Evolutionary conservation across 768 basidiomycete genomes (phyloP), one percentile per base, ranked within the genome.

Genomic region (Roridomyces roridus): DNA sequence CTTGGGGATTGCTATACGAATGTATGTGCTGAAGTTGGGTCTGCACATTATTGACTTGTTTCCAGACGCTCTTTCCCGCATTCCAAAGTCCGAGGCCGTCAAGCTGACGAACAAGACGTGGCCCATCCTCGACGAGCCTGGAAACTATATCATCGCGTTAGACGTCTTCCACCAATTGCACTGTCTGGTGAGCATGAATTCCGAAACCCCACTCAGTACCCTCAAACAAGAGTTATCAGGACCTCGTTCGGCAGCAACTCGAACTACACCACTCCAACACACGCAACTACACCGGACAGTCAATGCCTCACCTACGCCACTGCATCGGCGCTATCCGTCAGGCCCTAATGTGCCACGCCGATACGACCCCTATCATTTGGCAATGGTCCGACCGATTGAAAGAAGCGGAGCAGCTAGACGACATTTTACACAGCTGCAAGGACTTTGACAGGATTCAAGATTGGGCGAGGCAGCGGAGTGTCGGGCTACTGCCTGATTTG

Each of bases 101-200:
- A 45, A 46, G 26, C 42, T 67, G 39, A 51, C 59, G 5, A 67
- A 67, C 28, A 51, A 26, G 5, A 67, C 65, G n/a, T 57, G 55
- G 59, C 64, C 64, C 6, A 51, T 67, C 18, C 53, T 62, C 9
- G 46, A 49, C 34, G 60, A 64, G 29, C 42, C 59, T 21, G 60
- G 55, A 5, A 62, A 57, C 43, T 58, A 67, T 46, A 44, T 66
- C 15, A 46, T 65, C 15, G 60, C 59, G 15, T 35, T 52, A 23
- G 64, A 67, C 17, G 64, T 65, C 10, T 67, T 67, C 25, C 65
- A 67, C 24, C 60, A 64, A 31, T 45, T 67, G 18, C 65, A 67
- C 52, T 67, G 65, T 47, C 47, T 67, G 34, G 65, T 67, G 24
- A 10, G 49, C 47, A 10, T 35, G n/a, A n/a, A n/a, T n/a, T n/a